Evolutionary conservation across 805 yeast genomes (phyloP).

Genomic region (Wickerhamomyces silvicola): DNA sequence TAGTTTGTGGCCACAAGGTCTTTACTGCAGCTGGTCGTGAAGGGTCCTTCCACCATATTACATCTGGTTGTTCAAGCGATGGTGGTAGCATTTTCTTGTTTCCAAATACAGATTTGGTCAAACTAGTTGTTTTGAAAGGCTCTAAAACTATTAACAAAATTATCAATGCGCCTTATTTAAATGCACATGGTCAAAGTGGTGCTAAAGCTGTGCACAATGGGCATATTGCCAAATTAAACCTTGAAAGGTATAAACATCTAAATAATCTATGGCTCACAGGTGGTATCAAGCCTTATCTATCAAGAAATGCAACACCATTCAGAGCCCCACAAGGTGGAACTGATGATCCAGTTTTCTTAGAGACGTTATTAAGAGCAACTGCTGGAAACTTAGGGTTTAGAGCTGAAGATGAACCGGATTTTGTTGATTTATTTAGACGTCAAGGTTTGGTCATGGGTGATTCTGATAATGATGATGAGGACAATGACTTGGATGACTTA

Average conservation of each 20-base stretch:
- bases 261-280: constrained; percentile 58
- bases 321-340: not conserved
- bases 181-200: constrained; percentile 71
- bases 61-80: constrained; percentile 15
- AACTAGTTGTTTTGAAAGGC: constrained; percentile 14
- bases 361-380: no score
- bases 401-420: no score
- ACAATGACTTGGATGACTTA: no score
- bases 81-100: constrained; percentile 29
- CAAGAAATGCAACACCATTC: constrained; percentile 21
- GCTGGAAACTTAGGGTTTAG: no score
- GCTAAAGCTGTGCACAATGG: constrained; percentile 47
- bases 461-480: no score
- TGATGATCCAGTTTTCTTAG: no score
- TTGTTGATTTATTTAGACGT: no score
- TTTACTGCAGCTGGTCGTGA: constrained; percentile 22
- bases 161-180: constrained; percentile 64
- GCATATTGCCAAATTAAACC: constrained; percentile 45
- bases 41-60: constrained; percentile 27
- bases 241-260: constrained; percentile 47
- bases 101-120: constrained; percentile 29
- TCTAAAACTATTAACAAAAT: constrained; percentile 27
- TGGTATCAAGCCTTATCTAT: constrained; percentile 44
- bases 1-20: constrained; percentile 38
- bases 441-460: no score